These are phyloP conservation scores for Verticillium isaacii DNA, from an alignment of 2,329 filamentous ascomycete genomes.

Conservation along the genomic window DNA sequence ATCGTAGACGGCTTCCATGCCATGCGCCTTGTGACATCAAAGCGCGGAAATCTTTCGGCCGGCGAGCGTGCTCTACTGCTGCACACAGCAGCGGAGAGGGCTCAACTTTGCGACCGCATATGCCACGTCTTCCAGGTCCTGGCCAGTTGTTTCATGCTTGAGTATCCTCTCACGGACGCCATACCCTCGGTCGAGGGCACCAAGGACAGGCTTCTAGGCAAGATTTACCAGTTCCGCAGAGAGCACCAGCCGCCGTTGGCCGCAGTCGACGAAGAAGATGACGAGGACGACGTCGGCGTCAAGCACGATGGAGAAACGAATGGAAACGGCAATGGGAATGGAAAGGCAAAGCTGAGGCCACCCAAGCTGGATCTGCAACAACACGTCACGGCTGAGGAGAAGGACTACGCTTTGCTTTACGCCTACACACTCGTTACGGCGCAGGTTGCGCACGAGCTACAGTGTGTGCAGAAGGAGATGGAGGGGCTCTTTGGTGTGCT, in stretches of 20 bases:
- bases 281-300: slow-evolving; percentile 14
- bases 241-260: slow-evolving; percentile 46
- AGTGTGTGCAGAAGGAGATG: slow-evolving; percentile 55
- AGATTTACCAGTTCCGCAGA: slow-evolving; percentile 82
- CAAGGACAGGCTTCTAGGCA: slow-evolving; percentile 77
- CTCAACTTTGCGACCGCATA: slow-evolving; percentile 78
- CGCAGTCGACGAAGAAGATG: slow-evolving; percentile 35
- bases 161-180: slow-evolving; percentile 87
- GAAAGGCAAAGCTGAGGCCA: slow-evolving; percentile 12
- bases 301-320: slow-evolving; percentile 11
- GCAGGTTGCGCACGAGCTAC: slow-evolving; percentile 61
- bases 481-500: slow-evolving; percentile 60
- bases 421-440: slow-evolving; percentile 74
- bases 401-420: slow-evolving; percentile 88
- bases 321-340: slow-evolving; percentile 6
- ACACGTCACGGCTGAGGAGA: slow-evolving; percentile 51
- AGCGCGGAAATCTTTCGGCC: slow-evolving; percentile 67
- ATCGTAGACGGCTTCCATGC: slow-evolving; percentile 93
- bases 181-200: slow-evolving; percentile 77
- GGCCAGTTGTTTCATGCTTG: slow-evolving; percentile 87
- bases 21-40: slow-evolving; percentile 88
- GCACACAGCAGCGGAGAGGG: slow-evolving; percentile 75
- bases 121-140: slow-evolving; percentile 85
- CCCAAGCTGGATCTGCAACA: slow-evolving; percentile 15
- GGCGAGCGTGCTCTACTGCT: slow-evolving; percentile 78